Conservation (phyloP, 2,329 filamentous ascomycete species). For the Fusarium sp. region DNA sequence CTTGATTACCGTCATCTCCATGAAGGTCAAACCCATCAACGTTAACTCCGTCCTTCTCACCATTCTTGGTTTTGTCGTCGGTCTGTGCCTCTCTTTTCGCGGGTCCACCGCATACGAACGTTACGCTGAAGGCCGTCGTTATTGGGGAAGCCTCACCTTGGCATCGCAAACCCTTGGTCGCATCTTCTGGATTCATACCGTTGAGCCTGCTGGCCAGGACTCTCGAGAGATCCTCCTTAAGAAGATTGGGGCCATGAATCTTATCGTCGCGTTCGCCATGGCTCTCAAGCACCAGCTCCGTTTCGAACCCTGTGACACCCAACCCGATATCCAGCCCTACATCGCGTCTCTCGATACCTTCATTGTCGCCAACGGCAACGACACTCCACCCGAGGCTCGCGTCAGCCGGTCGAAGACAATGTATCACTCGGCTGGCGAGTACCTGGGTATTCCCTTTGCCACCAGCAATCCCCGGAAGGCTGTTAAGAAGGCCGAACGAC, state of each 20-base stretch:
- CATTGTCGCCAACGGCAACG: conserved; percentile 62
- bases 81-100: conserved; percentile 80
- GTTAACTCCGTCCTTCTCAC: conserved; percentile 69
- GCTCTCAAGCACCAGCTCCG: conserved; percentile 85
- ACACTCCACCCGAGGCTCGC: conserved; percentile 49
- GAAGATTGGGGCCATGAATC: conserved; percentile 80
- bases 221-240: conserved; percentile 76
- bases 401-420: conserved; percentile 57
- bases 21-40: conserved; percentile 55
- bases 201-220: conserved; percentile 59
- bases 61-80: conserved; percentile 84
- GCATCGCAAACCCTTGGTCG: conserved; percentile 77
- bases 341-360: conserved; percentile 81
- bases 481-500: conserved; percentile 77
- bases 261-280: conserved; percentile 80
- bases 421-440: conserved; percentile 76
- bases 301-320: conserved; percentile 83
- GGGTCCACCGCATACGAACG: conserved; percentile 83
- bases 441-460: conserved; percentile 80
- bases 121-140: conserved; percentile 72
- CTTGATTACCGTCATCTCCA: conserved; percentile 68
- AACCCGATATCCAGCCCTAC: conserved; percentile 77
- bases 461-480: conserved; percentile 81
- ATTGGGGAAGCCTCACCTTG: conserved; percentile 69
- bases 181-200: conserved; percentile 85